phyloP scores from a whole-genome alignment of 306 rosid species.

The Cercis canadensis region DNA sequence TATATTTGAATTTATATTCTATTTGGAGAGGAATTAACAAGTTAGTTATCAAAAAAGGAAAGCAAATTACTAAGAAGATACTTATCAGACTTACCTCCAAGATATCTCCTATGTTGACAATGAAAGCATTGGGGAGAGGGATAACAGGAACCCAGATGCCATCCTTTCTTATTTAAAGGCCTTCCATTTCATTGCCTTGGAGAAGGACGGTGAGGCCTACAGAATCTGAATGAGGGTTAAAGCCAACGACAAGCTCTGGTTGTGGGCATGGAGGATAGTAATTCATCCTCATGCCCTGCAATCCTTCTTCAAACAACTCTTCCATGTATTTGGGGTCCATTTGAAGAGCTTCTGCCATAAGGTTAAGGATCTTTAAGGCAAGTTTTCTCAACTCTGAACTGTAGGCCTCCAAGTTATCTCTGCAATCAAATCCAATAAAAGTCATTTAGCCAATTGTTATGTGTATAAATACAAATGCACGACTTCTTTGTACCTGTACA shows the following conservation, averaged over 20 bases:
- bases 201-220: constrained; percentile 42
- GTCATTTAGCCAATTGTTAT: no score
- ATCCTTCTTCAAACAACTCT: not conserved
- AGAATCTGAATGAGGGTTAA: constrained; percentile 38
- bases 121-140: constrained; percentile 39
- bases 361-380: not conserved
- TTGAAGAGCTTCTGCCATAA: not conserved
- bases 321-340: not conserved
- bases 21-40: no score
- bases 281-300: constrained; percentile 41
- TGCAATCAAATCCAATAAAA: not conserved
- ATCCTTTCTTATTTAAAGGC: constrained; percentile 47
- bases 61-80: no score
- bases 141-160: constrained; percentile 42
- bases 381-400: not conserved
- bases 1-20: no score
- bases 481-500: no score
- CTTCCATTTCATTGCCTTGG: constrained; percentile 45
- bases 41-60: no score
- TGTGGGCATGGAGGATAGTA: constrained; percentile 54
- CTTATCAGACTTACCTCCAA: constrained; percentile 34
- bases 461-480: no score
- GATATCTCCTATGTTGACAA: constrained; percentile 46
- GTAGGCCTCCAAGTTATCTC: not conserved
- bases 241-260: constrained; percentile 44